Evolutionary conservation across 495 filamentous ascomycete species (phyloP).

Genomic region (Aspergillus avenaceus): DNA sequence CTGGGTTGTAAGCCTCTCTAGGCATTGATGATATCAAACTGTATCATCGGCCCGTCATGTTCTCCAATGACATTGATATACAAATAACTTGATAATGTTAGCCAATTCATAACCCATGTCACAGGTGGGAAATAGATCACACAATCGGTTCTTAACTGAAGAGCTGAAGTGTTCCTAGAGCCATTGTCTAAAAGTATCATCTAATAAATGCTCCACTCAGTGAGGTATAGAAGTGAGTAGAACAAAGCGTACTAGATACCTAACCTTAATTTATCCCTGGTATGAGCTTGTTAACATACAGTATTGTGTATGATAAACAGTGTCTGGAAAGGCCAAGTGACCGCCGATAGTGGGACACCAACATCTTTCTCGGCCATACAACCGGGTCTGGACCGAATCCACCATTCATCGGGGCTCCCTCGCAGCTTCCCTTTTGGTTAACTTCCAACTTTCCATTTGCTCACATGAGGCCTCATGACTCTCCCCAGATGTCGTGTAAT

Average conservation of each 20-base stretch:
- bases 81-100: background rate
- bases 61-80: background rate
- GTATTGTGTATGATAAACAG: background rate
- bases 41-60: background rate
- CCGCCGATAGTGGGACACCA: background rate
- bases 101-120: too few relatives aligned
- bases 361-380: background rate
- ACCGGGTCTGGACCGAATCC: constrained; percentile 6
- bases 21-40: background rate
- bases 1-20: background rate
- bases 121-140: too few relatives aligned
- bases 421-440: constrained; percentile 2
- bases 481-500: background rate
- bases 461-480: constrained; percentile 9
- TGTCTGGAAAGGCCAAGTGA: background rate
- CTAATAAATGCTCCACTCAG: too few relatives aligned
- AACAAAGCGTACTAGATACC: background rate
- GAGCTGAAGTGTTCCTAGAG: too few relatives aligned
- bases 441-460: background rate
- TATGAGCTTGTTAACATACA: too few relatives aligned
- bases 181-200: too few relatives aligned
- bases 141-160: too few relatives aligned
- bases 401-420: constrained; percentile 1
- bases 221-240: too few relatives aligned
- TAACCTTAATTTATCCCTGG: too few relatives aligned